Evolutionary conservation across 1,284 basidiomycete species (phyloP).

Genomic region (Ustilago shanxiensis): DNA sequence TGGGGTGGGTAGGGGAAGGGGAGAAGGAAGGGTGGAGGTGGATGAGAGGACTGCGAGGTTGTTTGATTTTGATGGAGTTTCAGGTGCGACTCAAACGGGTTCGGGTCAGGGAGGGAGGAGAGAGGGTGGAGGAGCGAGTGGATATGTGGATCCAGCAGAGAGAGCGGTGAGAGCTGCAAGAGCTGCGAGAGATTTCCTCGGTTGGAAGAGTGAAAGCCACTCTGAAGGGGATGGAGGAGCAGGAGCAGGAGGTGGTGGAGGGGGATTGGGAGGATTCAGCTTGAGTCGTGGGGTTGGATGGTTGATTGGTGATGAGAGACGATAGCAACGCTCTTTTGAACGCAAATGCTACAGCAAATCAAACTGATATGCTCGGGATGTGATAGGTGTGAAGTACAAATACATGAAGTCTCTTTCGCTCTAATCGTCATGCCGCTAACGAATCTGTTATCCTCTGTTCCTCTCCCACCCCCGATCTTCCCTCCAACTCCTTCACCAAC

Average conservation of each 20-base stretch:
- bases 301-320: slow-evolving; percentile 48
- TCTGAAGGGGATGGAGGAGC: background rate
- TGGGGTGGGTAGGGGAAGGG: background rate
- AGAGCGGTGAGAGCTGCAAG: slow-evolving; percentile 46
- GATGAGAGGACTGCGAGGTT: slow-evolving; percentile 36
- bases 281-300: slow-evolving; percentile 45
- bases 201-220: slow-evolving; percentile 36
- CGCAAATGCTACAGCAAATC: background rate
- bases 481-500: slow-evolving; percentile 26
- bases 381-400: background rate
- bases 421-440: too few relatives aligned
- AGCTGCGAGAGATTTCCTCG: slow-evolving; percentile 49
- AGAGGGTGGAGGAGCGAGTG: slow-evolving; percentile 3
- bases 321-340: background rate
- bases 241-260: slow-evolving; percentile 5
- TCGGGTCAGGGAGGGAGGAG: background rate
- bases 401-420: background rate
- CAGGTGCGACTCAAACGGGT: slow-evolving; percentile 1
- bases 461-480: background rate
- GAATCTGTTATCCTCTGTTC: too few relatives aligned
- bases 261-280: slow-evolving; percentile 35
- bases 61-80: slow-evolving; percentile 47
- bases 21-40: background rate
- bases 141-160: slow-evolving; percentile 38
- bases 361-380: background rate